phyloP scores from a whole-genome alignment of 2,329 filamentous ascomycete species.

The Fusarium transvaalense region DNA sequence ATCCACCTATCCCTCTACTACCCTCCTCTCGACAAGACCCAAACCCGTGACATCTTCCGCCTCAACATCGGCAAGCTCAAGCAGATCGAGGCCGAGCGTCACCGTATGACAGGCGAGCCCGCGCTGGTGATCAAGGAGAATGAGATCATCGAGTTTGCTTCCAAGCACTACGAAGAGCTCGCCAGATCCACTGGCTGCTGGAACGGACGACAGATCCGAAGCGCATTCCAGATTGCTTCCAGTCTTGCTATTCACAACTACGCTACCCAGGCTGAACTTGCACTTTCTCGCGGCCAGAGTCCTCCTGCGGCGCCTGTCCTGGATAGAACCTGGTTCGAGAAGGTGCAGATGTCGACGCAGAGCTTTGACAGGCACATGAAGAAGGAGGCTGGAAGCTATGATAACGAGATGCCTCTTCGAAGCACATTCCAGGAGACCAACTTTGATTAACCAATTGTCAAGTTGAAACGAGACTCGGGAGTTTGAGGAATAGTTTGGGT shows the following conservation, averaged over 20 bases:
- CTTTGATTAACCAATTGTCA: conserved; percentile 9
- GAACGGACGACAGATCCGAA: conserved; percentile 57
- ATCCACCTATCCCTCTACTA: conserved; percentile 62
- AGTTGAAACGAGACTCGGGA: not conserved
- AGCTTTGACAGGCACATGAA: conserved; percentile 59
- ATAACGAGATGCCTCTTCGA: conserved; percentile 52
- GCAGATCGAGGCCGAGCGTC: conserved; percentile 53
- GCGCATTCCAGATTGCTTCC: conserved; percentile 54
- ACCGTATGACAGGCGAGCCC: conserved; percentile 54
- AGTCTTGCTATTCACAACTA: conserved; percentile 56
- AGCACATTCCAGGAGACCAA: conserved; percentile 51
- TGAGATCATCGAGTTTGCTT: conserved; percentile 55
- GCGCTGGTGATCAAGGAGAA: conserved; percentile 51
- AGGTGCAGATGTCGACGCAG: conserved; percentile 59
- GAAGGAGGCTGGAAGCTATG: conserved; percentile 53
- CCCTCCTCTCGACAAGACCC: conserved; percentile 54
- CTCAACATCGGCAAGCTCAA: conserved; percentile 56
- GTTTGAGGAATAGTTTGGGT: not conserved
- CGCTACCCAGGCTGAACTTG: conserved; percentile 47
- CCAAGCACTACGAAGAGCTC: conserved; percentile 51
- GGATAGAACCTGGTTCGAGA: conserved; percentile 56
- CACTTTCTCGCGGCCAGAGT: conserved; percentile 51
- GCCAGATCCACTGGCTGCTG: conserved; percentile 49
- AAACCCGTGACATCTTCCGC: conserved; percentile 58
- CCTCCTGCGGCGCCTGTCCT: conserved; percentile 54